A percentile compares a stretch with the other conserved stretches of the same genome.
Evolutionary conservation across 495 filamentous ascomycete genomes (phyloP).

Genomic region (Arthonia radiata): DNA sequence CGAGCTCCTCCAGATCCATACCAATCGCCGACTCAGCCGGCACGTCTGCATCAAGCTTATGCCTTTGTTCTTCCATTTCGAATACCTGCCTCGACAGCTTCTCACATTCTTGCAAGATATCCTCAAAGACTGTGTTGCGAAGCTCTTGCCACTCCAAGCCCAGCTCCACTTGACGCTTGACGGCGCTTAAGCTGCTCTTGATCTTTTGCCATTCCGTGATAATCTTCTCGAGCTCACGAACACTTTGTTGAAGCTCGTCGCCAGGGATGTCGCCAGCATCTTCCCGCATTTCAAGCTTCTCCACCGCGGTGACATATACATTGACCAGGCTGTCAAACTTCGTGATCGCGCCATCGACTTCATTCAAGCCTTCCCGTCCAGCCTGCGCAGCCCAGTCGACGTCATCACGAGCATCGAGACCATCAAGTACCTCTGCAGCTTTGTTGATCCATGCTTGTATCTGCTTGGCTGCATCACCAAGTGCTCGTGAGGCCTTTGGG

Average conservation of each 20-base stretch:
- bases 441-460: constrained; percentile 82
- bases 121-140: constrained; percentile 77
- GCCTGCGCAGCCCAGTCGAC: constrained; percentile 93
- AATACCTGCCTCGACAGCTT: constrained; percentile 62
- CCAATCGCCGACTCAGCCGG: constrained; percentile 25
- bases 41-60: constrained; percentile 31
- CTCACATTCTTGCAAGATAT: constrained; percentile 79
- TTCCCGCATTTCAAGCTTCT: constrained; percentile 54
- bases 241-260: constrained; percentile 41
- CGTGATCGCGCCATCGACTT: constrained; percentile 65
- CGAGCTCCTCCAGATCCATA: constrained; percentile 69
- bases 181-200: constrained; percentile 40
- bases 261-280: constrained; percentile 48
- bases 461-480: constrained; percentile 65
- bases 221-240: constrained; percentile 69
- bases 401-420: constrained; percentile 80
- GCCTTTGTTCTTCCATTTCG: constrained; percentile 86
- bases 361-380: constrained; percentile 66
- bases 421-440: constrained; percentile 60
- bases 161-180: constrained; percentile 78
- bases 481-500: constrained; percentile 45
- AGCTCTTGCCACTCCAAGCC: constrained; percentile 98
- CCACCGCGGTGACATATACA: constrained; percentile 76
- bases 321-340: constrained; percentile 69
- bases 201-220: constrained; percentile 66